These are phyloP conservation scores for Malassezia furfur DNA, from an alignment of 1,284 basidiomycete genomes.

Conservation along the genomic window DNA sequence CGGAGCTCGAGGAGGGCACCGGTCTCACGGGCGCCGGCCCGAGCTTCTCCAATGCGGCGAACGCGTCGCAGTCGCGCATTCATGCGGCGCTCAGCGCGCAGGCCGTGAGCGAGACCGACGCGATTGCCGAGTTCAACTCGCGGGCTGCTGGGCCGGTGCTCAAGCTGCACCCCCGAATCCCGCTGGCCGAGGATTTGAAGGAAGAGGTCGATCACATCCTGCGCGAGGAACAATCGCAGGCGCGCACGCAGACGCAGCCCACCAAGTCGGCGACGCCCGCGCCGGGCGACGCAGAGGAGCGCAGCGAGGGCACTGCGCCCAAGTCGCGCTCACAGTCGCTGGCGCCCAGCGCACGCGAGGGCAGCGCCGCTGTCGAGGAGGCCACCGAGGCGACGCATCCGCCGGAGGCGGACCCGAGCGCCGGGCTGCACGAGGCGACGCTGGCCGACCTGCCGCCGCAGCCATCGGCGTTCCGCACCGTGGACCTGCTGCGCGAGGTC, in stretches of 20 bases:
- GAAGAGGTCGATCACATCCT: conserved; percentile 39
- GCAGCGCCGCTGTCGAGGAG: not conserved
- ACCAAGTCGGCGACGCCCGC: not conserved
- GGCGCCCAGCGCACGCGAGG: not conserved
- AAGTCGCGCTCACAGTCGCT: conserved; percentile 2
- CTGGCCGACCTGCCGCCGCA: conserved; percentile 64
- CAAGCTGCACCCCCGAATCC: conserved; percentile 39
- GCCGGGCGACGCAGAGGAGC: not conserved
- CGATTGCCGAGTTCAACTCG: conserved; percentile 40
- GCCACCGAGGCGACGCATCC: not conserved
- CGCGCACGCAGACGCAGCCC: not conserved
- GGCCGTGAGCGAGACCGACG: conserved; percentile 35
- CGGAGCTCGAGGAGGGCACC: conserved; percentile 42
- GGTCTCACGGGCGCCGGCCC: conserved; percentile 43
- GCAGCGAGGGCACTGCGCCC: not conserved
- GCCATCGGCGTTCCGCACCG: conserved; percentile 68
- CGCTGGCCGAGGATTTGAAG: conserved; percentile 36
- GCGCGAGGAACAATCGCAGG: conserved; percentile 21
- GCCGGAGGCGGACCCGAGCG: conserved; percentile 6
- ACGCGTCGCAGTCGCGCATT: conserved; percentile 4
- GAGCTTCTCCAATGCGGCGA: conserved; percentile 20
- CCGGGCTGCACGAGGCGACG: conserved; percentile 54
- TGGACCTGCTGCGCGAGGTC: conserved; percentile 85
- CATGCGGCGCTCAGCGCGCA: conserved; percentile 23
- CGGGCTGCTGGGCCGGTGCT: conserved; percentile 40